Evolutionary conservation across 352 stramenopile genomes (phyloP).

Genomic region (Phytophthora multivora): DNA sequence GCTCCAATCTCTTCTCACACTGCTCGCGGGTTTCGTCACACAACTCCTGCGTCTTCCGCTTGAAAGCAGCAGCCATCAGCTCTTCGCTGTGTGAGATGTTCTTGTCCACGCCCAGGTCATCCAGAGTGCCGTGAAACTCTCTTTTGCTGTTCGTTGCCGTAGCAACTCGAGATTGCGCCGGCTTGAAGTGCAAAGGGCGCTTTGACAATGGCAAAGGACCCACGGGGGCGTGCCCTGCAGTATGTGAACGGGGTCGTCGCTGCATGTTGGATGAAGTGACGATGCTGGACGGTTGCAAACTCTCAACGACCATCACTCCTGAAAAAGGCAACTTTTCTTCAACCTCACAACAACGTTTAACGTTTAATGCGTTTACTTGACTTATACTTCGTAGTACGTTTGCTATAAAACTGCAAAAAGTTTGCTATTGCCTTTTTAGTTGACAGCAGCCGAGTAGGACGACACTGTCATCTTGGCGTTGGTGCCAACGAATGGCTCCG

Average conservation of each 20-base stretch:
- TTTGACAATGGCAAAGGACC: neutral
- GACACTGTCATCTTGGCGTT: constrained; percentile 41
- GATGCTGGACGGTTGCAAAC: constrained; percentile 12
- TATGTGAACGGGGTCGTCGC: neutral
- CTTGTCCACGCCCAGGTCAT: constrained; percentile 1
- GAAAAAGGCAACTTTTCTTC: constrained; percentile 21
- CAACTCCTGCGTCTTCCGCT: constrained; percentile 50
- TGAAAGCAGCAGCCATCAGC: constrained; percentile 29
- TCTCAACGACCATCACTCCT: constrained; percentile 19
- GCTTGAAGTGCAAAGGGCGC: neutral
- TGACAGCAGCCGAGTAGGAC: constrained; percentile 31
- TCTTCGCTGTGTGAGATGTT: constrained; percentile 17
- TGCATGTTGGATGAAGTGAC: constrained; percentile 10
- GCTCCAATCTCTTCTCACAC: constrained; percentile 55
- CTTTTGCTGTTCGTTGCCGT: constrained; percentile 1
- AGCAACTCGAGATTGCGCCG: constrained; percentile 3
- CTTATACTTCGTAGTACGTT: neutral
- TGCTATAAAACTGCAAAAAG: neutral
- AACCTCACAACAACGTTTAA: constrained; percentile 1
- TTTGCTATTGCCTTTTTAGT: constrained; percentile 11
- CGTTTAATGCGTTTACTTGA: neutral
- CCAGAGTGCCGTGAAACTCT: neutral
- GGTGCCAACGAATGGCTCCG: constrained; percentile 32
- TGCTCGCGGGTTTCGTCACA: constrained; percentile 61
- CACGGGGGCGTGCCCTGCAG: neutral